phyloP scores from a whole-genome alignment of 495 filamentous ascomycete genomes.

The Penicillium arizonense region DNA sequence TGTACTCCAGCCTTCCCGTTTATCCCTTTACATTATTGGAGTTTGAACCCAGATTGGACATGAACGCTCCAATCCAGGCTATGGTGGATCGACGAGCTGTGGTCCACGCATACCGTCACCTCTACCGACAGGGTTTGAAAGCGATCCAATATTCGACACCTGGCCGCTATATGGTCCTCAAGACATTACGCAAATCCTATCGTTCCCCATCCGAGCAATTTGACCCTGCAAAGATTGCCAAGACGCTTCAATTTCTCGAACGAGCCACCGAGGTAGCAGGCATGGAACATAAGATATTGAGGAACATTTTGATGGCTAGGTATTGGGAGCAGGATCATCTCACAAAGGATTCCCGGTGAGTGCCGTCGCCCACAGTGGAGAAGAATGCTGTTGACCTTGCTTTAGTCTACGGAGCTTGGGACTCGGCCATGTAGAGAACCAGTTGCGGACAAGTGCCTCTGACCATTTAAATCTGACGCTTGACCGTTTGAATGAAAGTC shows the following conservation, averaged over 20 bases:
- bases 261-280: conserved; percentile 64
- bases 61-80: conserved; percentile 12
- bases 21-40: background rate
- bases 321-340: conserved; percentile 53
- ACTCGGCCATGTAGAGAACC: conserved; percentile 24
- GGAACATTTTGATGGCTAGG: conserved; percentile 64
- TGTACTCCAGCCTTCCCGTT: background rate
- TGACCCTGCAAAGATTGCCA: conserved; percentile 58
- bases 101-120: conserved; percentile 72
- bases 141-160: conserved; percentile 82
- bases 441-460: conserved; percentile 38
- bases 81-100: conserved; percentile 40
- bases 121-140: conserved; percentile 71
- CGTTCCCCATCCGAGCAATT: conserved; percentile 56
- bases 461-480: conserved; percentile 65
- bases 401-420: conserved; percentile 32
- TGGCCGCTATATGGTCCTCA: conserved; percentile 61
- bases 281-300: conserved; percentile 78
- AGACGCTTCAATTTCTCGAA: conserved; percentile 76
- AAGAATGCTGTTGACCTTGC: conserved; percentile 17
- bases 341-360: conserved; percentile 39
- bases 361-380: conserved; percentile 2
- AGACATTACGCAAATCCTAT: conserved; percentile 69
- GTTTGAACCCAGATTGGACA: background rate
- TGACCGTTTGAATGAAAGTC: conserved; percentile 68